Base-by-base conservation (phyloP, 2,329 filamentous ascomycete genomes). In the Cercospora sp. region DNA sequence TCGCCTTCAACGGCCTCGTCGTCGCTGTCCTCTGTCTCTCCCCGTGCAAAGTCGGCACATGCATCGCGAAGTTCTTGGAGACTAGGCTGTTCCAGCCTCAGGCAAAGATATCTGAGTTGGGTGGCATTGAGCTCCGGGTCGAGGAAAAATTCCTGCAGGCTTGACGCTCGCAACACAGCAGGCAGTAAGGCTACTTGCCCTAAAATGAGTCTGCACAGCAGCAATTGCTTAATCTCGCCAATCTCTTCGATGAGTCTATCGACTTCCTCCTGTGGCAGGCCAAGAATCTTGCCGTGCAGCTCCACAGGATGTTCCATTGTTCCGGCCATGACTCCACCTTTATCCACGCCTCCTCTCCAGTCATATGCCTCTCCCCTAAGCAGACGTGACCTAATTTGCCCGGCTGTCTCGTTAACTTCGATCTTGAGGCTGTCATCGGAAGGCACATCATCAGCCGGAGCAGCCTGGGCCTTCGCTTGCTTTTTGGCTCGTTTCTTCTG, bases 11-110 rank as follows among this genome's bases (percentile, higher is more conserved):
- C 45, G 20, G 5, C 45, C 20, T 51, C 45, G 12, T 51, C 18
- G 16, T 51, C 45, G 20, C 45, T 51, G 20, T 79, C 76, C 36
- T 79, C 77, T 3, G 79, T 76, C 30, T 82, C 79, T 12, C 76
- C 78, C 13, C 82, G 78, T 16, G 79, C 77, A 53, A 84, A 80
- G 71, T 85, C 83, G 4, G 83, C 84, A 70, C 83, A 85, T 13
- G 83, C 83, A 73, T 86, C 83, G 51, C 83, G 79, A 23, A 85
- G 80, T 55, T 84, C 82, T 69, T 86, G 82, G 2, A 85, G 76
- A n/a, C 74, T 76, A 18, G 83, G 83, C 55, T 80, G 78, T 66
- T 85, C 83, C 58, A 85, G 75, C 68, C 82, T 82, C 23, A 85
- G 75, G 67, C 82, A 84, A 5, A 85, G 69, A 69, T 85, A 83